Conservation (phyloP, 1,284 basidiomycete genomes). For the Boletellus sp. region DNA sequence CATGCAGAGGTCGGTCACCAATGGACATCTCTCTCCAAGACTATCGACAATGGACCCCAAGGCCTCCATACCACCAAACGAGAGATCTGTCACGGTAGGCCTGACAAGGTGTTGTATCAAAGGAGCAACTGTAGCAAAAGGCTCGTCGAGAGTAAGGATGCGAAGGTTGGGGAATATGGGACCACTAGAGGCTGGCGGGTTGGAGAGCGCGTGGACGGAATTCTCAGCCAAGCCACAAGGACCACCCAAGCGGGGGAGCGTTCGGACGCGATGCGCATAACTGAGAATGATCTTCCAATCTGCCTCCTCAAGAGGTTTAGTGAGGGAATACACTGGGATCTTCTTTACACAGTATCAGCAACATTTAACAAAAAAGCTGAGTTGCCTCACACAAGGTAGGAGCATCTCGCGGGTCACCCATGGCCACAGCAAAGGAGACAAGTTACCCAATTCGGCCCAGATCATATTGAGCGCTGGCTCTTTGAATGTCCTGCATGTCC, state of each 20-base stretch:
- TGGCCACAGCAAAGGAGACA: constrained; percentile 9
- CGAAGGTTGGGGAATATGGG: neutral
- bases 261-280: neutral
- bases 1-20: too few species aligned
- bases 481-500: constrained; percentile 9
- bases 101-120: neutral
- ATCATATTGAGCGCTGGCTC: constrained; percentile 8
- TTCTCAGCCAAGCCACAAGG: neutral
- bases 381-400: neutral
- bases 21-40: too few species aligned
- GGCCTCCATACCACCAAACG: too few species aligned
- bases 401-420: too few species aligned
- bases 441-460: constrained; percentile 3
- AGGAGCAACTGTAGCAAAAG: neutral
- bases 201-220: neutral
- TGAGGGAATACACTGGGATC: neutral
- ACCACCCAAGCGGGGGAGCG: neutral
- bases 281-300: neutral
- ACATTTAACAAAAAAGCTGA: too few species aligned
- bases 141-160: neutral
- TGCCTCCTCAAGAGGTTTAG: neutral
- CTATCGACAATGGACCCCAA: too few species aligned
- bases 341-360: neutral
- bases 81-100: too few species aligned
- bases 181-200: neutral